Conservation (phyloP, 495 filamentous ascomycete species). For the Neurospora hispaniola region DNA sequence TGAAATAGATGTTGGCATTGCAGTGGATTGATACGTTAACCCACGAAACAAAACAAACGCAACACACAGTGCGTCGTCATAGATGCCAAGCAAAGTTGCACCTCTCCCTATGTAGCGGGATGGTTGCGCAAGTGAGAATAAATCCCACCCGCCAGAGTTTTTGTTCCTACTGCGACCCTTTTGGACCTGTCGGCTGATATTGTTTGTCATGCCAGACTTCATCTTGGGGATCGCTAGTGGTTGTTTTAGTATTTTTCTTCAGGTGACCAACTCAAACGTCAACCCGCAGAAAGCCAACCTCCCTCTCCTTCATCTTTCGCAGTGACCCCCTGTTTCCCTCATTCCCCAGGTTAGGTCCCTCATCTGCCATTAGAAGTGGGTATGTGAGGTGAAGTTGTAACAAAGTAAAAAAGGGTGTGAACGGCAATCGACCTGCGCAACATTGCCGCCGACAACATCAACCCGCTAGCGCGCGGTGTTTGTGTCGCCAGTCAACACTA, state of each 20-base stretch:
- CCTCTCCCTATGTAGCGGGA: not conserved
- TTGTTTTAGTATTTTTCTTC: not conserved
- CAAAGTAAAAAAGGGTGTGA: not conserved
- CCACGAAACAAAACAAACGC: not conserved
- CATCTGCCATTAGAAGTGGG: not conserved
- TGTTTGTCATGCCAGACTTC: not conserved
- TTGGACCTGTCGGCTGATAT: not conserved
- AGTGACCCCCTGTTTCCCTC: not conserved
- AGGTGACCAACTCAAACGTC: not conserved
- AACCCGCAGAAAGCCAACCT: not conserved
- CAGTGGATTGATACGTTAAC: not conserved
- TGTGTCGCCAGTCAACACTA: not conserved
- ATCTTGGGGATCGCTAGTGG: not conserved
- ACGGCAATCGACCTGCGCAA: not conserved
- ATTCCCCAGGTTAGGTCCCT: not conserved
- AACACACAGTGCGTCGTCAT: not conserved
- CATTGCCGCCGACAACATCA: not conserved
- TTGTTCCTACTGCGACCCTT: not conserved
- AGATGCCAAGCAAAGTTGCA: not conserved
- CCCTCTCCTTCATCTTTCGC: not conserved
- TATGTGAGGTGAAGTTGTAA: not conserved
- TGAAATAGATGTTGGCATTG: not conserved
- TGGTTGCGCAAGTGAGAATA: not conserved
- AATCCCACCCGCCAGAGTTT: not conserved
- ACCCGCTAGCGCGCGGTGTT: not conserved